These are phyloP conservation scores for Nicotiana paniculata DNA, from an alignment of 257 asterid genomes.

Conservation along the genomic window DNA sequence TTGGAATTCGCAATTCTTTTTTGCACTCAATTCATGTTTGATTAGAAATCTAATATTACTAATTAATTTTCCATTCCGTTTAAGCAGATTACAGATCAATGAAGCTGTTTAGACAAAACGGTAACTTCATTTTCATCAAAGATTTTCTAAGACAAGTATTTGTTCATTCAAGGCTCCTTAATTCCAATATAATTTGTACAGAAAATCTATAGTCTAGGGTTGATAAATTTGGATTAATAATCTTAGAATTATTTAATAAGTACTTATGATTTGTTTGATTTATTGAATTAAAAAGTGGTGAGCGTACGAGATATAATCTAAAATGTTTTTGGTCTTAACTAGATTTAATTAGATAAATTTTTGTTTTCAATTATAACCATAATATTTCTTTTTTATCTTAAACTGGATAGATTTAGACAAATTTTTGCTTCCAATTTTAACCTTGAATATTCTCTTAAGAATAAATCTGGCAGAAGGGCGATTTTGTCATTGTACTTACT, in stretches of 20 bases:
- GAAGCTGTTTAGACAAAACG: background rate
- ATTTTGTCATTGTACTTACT: background rate
- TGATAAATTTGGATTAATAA: no score
- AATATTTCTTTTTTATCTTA: no score
- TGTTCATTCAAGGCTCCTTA: background rate
- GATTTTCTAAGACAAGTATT: background rate
- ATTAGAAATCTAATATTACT: background rate
- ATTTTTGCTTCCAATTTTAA: no score
- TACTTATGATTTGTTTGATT: background rate
- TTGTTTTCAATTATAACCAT: background rate
- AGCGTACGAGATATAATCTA: no score
- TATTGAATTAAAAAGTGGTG: no score
- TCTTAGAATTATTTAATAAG: no score
- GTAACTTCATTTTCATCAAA: background rate
- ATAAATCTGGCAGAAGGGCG: background rate
- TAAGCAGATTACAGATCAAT: background rate
- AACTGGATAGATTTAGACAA: background rate
- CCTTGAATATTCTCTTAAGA: background rate
- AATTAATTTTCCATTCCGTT: background rate
- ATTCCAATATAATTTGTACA: no score
- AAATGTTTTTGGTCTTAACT: background rate
- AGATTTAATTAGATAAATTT: background rate
- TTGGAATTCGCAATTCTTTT: conserved; percentile 6
- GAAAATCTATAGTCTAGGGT: no score
- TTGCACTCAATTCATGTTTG: conserved; percentile 8